These are phyloP conservation scores for Epithele typhae DNA, from an alignment of 768 basidiomycete genomes.

Conservation along the genomic window DNA sequence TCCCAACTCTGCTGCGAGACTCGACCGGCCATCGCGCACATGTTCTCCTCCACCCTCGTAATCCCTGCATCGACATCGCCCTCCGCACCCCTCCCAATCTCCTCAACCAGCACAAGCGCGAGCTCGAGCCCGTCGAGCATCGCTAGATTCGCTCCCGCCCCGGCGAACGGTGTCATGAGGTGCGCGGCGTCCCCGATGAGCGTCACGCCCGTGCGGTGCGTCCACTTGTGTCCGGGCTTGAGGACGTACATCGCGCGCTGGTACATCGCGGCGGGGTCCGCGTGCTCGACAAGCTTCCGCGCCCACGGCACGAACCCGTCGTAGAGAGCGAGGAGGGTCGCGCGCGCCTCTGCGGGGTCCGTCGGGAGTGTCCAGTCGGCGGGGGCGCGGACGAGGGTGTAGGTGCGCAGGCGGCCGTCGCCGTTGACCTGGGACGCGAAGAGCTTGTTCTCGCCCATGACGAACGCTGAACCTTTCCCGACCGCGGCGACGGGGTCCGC, in stretches of 20 bases:
- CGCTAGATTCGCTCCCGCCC: conserved; percentile 34
- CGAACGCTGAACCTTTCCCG: conserved; percentile 27
- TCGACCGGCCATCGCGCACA: conserved; percentile 2
- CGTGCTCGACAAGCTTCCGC: conserved; percentile 4
- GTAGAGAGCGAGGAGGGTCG: not conserved
- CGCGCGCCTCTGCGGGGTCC: conserved; percentile 6
- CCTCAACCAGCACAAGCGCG: conserved; percentile 3
- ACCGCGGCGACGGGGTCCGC: conserved; percentile 11
- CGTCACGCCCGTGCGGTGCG: conserved; percentile 1
- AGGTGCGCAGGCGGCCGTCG: conserved; percentile 15
- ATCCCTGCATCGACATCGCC: conserved; percentile 1
- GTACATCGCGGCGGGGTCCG: conserved; percentile 5
- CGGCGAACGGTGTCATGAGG: conserved; percentile 33
- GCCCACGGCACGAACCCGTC: conserved; percentile 9
- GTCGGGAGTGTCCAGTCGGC: conserved; percentile 8
- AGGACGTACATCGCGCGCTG: conserved; percentile 12
- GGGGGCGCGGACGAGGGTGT: conserved; percentile 7
- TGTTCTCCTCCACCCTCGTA: not conserved
- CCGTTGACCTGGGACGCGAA: conserved; percentile 31
- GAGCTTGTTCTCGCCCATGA: conserved; percentile 21
- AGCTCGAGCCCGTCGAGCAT: conserved; percentile 24
- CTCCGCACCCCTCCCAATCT: not conserved
- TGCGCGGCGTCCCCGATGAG: conserved; percentile 30
- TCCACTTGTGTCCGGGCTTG: conserved; percentile 10
- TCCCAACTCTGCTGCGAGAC: conserved; percentile 1